Percentiles rank a stretch among this genome's conserved stretches.
Conservation (phyloP, 1,284 basidiomycete genomes). For the Sporisorium graminicola region DNA sequence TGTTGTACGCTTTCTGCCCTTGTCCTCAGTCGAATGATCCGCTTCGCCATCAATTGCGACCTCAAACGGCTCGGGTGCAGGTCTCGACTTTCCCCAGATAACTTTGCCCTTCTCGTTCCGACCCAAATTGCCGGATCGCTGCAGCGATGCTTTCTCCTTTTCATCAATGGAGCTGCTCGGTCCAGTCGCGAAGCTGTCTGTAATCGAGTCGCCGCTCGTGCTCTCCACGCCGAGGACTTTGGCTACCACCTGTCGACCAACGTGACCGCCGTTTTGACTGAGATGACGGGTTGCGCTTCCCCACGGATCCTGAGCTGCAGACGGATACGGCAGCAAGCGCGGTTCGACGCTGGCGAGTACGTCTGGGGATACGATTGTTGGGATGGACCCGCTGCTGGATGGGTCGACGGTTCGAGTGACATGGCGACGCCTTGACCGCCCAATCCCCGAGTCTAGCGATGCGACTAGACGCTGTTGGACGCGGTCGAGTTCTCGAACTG, state of each 20-base stretch:
- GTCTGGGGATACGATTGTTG: conserved; percentile 19
- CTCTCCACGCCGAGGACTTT: conserved; percentile 27
- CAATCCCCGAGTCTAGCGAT: conserved; percentile 1
- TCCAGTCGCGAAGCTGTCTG: conserved; percentile 33
- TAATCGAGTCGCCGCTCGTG: conserved; percentile 17
- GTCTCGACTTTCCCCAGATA: conserved; percentile 45
- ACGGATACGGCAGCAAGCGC: conserved; percentile 28
- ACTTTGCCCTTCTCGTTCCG: conserved; percentile 10
- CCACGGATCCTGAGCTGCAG: conserved; percentile 15
- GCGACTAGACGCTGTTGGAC: conserved; percentile 19
- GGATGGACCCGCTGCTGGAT: not conserved
- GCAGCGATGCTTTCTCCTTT: not conserved
- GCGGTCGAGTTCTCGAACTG: conserved; percentile 23
- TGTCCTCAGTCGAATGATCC: not conserved
- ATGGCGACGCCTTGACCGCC: conserved; percentile 9
- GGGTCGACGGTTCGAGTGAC: conserved; percentile 11
- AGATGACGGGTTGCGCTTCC: conserved; percentile 21
- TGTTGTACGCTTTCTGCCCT: conserved; percentile 12
- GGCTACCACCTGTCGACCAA: conserved; percentile 28
- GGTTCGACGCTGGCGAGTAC: conserved; percentile 26
- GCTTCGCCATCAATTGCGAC: conserved; percentile 5
- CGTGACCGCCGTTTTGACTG: not conserved
- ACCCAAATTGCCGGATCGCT: conserved; percentile 16
- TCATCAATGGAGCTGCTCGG: not conserved
- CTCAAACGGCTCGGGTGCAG: not conserved